phyloP scores from a whole-genome alignment of 2,329 filamentous ascomycete species.

The Purpureocillium takamizusanense region DNA sequence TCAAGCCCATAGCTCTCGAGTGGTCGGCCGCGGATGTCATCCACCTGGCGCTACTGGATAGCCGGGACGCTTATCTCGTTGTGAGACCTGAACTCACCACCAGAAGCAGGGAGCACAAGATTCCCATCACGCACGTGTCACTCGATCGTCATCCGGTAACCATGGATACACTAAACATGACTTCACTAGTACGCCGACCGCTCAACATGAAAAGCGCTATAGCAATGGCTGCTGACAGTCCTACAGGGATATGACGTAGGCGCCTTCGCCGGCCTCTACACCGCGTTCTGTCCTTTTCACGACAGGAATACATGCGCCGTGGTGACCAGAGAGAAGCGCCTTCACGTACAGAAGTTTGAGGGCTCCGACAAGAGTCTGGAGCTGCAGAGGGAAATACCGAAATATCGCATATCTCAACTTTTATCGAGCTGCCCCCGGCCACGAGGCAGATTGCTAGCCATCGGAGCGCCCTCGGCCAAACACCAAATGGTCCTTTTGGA shows the following conservation, averaged over 20 bases:
- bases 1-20: constrained; percentile 2
- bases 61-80: constrained; percentile 11
- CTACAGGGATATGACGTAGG: neutral
- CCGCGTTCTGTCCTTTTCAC: constrained; percentile 16
- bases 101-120: constrained; percentile 11
- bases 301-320: constrained; percentile 12
- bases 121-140: constrained; percentile 12
- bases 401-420: constrained; percentile 18
- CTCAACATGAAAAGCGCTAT: no score
- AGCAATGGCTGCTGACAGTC: no score
- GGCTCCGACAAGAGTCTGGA: constrained; percentile 1
- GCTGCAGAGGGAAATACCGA: constrained; percentile 12
- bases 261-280: constrained; percentile 14
- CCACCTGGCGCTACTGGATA: constrained; percentile 9
- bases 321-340: constrained; percentile 16
- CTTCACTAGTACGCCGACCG: constrained; percentile 11
- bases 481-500: no score
- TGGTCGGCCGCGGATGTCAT: constrained; percentile 13
- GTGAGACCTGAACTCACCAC: constrained; percentile 11
- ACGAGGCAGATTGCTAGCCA: no score
- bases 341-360: constrained; percentile 12
- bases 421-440: constrained; percentile 2
- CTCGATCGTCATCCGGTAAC: constrained; percentile 4
- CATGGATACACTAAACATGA: constrained; percentile 8
- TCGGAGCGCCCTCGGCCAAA: no score